These are phyloP conservation scores for Spergularia azorica DNA, from an alignment of 179 eudicot genomes.

Conservation along the genomic window DNA sequence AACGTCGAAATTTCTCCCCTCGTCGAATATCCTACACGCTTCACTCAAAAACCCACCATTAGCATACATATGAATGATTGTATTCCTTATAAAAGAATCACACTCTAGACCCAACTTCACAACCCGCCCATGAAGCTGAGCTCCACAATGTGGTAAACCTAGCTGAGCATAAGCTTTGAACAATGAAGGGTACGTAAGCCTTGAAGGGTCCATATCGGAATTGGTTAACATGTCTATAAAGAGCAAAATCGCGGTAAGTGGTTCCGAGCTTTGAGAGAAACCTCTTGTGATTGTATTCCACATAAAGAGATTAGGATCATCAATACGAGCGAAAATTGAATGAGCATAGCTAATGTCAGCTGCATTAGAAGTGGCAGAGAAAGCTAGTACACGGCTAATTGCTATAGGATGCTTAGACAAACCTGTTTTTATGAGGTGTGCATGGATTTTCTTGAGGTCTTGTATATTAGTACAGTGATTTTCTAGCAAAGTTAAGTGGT, in stretches of 20 bases:
- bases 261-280: conserved; percentile 61
- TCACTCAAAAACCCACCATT: conserved; percentile 56
- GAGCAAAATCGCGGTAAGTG: conserved; percentile 46
- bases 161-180: conserved; percentile 68
- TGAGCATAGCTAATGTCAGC: conserved; percentile 60
- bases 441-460: conserved; percentile 63
- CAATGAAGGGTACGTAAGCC: conserved; percentile 74
- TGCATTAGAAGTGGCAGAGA: conserved; percentile 41
- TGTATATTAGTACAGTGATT: conserved; percentile 53
- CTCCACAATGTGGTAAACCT: conserved; percentile 56
- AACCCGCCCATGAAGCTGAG: conserved; percentile 74
- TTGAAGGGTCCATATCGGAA: conserved; percentile 45
- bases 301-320: conserved; percentile 51
- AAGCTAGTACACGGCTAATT: conserved; percentile 57
- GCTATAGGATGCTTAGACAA: conserved; percentile 49
- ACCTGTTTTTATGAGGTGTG: conserved; percentile 73
- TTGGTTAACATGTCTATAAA: conserved; percentile 55
- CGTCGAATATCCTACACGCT: conserved; percentile 56
- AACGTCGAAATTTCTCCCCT: conserved; percentile 42
- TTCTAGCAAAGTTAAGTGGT: conserved; percentile 58
- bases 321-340: conserved; percentile 49
- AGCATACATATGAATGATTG: conserved; percentile 63
- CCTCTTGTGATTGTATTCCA: conserved; percentile 81
- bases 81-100: conserved; percentile 54
- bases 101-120: conserved; percentile 52